Conservation (phyloP, 495 filamentous ascomycete species). For the Aspergillus cavernicola region DNA sequence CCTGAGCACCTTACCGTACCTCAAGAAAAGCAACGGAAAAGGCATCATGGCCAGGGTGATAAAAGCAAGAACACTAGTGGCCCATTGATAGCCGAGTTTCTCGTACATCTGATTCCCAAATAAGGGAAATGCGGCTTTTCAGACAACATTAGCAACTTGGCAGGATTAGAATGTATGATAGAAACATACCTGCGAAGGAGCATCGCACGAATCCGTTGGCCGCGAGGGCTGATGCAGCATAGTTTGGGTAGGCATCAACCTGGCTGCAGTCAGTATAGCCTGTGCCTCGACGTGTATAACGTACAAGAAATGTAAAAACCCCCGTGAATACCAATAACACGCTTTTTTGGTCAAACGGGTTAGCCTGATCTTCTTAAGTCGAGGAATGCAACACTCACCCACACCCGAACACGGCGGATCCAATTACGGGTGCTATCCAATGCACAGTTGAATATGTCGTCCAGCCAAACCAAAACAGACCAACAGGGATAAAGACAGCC, state of each 20-base stretch:
- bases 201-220: conserved; percentile 74
- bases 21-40: no score
- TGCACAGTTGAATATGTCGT: conserved; percentile 57
- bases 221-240: conserved; percentile 76
- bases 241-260: conserved; percentile 69
- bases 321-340: no score
- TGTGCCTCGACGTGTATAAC: no score
- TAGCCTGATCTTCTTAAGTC: no score
- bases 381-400: conserved; percentile 47
- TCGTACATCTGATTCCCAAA: conserved; percentile 59
- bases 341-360: no score
- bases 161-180: no score
- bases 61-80: conserved; percentile 58
- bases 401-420: conserved; percentile 62
- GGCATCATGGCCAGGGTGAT: conserved; percentile 59
- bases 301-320: no score
- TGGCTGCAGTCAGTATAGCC: conserved; percentile 60
- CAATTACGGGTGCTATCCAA: conserved; percentile 76
- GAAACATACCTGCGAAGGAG: conserved; percentile 66
- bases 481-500: conserved; percentile 63
- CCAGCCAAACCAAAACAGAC: conserved; percentile 76
- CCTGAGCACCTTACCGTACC: no score
- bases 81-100: conserved; percentile 62
- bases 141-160: no score
- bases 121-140: no score